Base-by-base conservation (phyloP, 805 yeast species). In the Hanseniaspora nectarophila region DNA sequence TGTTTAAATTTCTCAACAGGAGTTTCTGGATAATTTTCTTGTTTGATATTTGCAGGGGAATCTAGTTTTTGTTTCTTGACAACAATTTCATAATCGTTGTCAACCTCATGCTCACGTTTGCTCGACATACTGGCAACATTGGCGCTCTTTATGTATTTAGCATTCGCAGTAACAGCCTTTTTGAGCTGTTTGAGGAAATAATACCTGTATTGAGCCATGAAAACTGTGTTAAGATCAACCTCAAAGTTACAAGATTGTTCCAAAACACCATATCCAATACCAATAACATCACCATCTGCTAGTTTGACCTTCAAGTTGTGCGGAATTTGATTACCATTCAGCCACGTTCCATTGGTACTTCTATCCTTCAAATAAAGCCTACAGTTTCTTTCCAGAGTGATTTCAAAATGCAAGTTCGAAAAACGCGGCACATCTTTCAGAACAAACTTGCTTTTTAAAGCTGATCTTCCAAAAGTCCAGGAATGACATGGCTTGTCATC, bases 271-370 rank as follows among this genome's bases (percentile, higher is more conserved):
- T 80, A 71, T 0, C 97, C 98, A 0, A 92, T 85, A 0, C 89
- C 76, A 35, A 92, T 82, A 62, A 87, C 95, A 66, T 92, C 99
- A 5, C 97, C 97, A 62, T 87, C 95, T 42, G 81, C 80, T 35
- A 92, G 66, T 53, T 90, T 77, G 63, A 85, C 86, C 60, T 86
- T 85, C 45, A 82, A 78, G 20, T 84, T 84, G 61, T 82, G 84
- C 23, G 81, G 85, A 18, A 90, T 66, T 48, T 86, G 73, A 35
- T 73, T 73, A 31, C 81, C 81, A 68, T 90, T 92, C 45, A 90
- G 68, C 72, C 78, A 83, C 0, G 98, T 92, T 7, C 98, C 98
- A 68, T 92, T 92, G 2, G 97, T 90, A 1, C 95, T 84, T 2
- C 73, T 66, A 65, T 89, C 97, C 63, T 64, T 67, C 15, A 73